These are phyloP conservation scores for Priceomyces castillae DNA, from an alignment of 805 yeast species.

Conservation along the genomic window DNA sequence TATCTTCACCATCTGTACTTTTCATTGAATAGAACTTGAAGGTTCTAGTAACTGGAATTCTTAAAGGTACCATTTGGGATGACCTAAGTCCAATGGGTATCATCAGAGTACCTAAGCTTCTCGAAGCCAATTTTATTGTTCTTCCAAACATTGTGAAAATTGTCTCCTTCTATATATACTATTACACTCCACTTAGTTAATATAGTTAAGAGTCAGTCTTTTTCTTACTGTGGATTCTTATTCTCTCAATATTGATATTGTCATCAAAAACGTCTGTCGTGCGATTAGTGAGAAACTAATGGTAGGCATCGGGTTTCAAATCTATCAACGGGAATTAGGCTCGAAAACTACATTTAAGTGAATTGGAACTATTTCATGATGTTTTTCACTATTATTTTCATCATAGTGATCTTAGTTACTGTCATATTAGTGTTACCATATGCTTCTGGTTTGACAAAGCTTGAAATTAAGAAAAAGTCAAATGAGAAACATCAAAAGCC, in stretches of 20 bases:
- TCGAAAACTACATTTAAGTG: neutral
- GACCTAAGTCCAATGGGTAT: neutral
- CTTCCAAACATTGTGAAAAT: neutral
- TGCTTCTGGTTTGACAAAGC: conserved; percentile 47
- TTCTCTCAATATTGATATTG: neutral
- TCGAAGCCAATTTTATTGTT: neutral
- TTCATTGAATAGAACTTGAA: conserved; percentile 5
- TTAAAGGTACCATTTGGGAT: neutral
- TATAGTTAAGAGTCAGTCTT: neutral
- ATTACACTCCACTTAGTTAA: neutral
- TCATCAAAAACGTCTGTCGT: neutral
- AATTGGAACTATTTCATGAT: conserved; percentile 16
- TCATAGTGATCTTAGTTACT: conserved; percentile 42
- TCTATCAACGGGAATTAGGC: neutral
- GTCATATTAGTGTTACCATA: conserved; percentile 46
- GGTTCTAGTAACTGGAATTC: neutral
- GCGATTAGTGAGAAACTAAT: neutral
- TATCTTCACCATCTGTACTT: conserved; percentile 51
- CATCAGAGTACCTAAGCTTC: neutral
- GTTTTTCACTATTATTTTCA: conserved; percentile 37
- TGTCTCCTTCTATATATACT: neutral
- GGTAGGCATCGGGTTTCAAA: neutral
- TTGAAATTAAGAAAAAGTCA: conserved; percentile 27
- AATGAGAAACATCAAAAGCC: conserved; percentile 5
- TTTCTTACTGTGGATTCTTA: neutral